Percentiles rank a stretch among this genome's conserved stretches.
Evolutionary conservation across 495 filamentous ascomycete genomes (phyloP).

Genomic region (Talaromyces wortmannii): DNA sequence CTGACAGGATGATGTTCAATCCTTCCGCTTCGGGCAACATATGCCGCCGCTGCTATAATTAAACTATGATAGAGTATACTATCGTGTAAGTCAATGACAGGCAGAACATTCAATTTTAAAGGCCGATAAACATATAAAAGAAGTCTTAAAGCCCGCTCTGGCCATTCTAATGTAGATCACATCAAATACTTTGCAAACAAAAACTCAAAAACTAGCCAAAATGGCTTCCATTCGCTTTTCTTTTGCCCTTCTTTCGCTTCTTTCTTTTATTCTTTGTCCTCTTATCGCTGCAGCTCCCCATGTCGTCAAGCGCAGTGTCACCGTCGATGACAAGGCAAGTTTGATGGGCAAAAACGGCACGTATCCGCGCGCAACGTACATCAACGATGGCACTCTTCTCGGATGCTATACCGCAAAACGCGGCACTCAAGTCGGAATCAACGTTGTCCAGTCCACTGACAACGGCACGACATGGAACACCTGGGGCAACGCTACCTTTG

Average conservation of each 20-base stretch:
- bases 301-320: background rate
- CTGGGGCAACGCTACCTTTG: background rate
- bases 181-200: too few species aligned
- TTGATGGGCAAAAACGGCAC: background rate
- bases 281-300: background rate
- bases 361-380: constrained; percentile 5
- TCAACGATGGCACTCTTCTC: constrained; percentile 2
- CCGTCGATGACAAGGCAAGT: background rate
- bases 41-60: too few species aligned
- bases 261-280: background rate
- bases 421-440: background rate
- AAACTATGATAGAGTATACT: too few species aligned
- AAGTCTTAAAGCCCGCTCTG: too few species aligned
- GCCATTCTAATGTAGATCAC: too few species aligned
- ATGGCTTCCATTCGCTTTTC: background rate
- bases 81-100: too few species aligned
- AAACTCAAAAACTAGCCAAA: background rate
- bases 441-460: constrained; percentile 3
- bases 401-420: background rate
- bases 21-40: too few species aligned
- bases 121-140: too few species aligned
- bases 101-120: too few species aligned
- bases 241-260: background rate
- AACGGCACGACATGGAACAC: constrained; percentile 2
- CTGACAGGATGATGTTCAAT: too few species aligned